Evolutionary conservation across 2,329 filamentous ascomycete species (phyloP), one percentile per base, ranked within the genome.

Genomic region (Aspergillus spinulosporus): DNA sequence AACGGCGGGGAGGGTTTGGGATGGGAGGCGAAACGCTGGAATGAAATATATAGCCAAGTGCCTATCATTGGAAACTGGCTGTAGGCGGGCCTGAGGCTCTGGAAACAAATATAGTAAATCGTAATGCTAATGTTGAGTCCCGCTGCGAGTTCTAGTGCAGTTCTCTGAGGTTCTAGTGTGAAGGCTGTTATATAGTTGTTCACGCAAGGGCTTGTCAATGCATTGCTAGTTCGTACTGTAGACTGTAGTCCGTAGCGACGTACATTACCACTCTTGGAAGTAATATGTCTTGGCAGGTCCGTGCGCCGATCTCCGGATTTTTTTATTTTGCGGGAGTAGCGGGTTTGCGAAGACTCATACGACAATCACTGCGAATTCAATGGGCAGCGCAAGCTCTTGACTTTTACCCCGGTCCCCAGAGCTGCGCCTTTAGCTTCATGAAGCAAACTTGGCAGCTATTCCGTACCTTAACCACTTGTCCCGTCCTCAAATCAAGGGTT

Each of bases 21-120:
- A 0, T 97, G 92, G 91, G 80, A 96, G 53, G 90, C 85, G 2
- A 88, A 81, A 63, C 81, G 89, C 49, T 96, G 93, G 73, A 88
- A 97, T 76, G 82, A 85, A 49, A 78, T 96, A 61, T 92, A 86
- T 69, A 77, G 72, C 59, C 79, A 78, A 51, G 78, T 88, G 42
- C 86, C 86, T 1, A 63, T 86, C 9, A 67, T 87, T 52, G 80
- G 81, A 1, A 67, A 72, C 52, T 85, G 80, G 76, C 68, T 80
- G 62, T 81, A 65, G 15, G 11, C 8, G 12, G 28, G 7, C 7
- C 21, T 21, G 21, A 21, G 21, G 21, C 21, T 5, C 21, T 34
- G 11, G 6, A 11, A 34, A 34, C 32, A 34, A 34, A 6, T 6
- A 34, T 34, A 34, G 11, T 34, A 21, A 21, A 34, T 34, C 11